Evolutionary conservation across 495 filamentous ascomycete genomes (phyloP), one percentile per base, ranked within the genome.

Genomic region (Melanomma pulvis-pyrius): DNA sequence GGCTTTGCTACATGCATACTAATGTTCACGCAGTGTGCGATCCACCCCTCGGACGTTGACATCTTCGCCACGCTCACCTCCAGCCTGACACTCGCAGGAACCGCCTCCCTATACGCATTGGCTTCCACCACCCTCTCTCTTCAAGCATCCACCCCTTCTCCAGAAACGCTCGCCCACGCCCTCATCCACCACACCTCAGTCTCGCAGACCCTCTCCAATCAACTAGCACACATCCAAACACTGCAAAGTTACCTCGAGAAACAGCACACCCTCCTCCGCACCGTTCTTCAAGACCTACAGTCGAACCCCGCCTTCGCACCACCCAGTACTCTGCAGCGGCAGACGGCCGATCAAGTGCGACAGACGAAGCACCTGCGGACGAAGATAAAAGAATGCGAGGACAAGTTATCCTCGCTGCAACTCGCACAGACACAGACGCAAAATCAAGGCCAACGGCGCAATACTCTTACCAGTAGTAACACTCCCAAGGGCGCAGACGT

Each of bases 381-480:
- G 7, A 72, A 69, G 44, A 58, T 69, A n/a, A 51, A 52, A 7
- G 70, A 72, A 46, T 59, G 63, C 41, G 67, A 72, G 29, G 63
- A 67, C 39, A 53, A 57, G 58, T 47, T 72, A 8, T 30, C 66
- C 2, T 1, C 44, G 17, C 59, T 72, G 26, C 48, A 62, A 22
- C 5, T 28, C 22, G 24, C 51, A 25, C 51, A 47, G 49, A 36
- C 21, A 5, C 72, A 46, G 26, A 7, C 11, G 15, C 39, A 46
- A 26, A 59, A 32, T 15, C 72, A 49, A 79, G 70, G 57, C 22
- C 21, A 32, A 21, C 13, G 6, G 50, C 21, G 50, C 13, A 75
- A 63, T 44, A 58, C 50, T 17, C 71, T 67, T 12, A 13, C 46
- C 17, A 44, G 39, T 12, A 34, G 30, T 17, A 44, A 15, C n/a